A percentile compares a stretch with the other conserved stretches of the same genome.
Conservation (phyloP, 2,329 filamentous ascomycete species). For the Bimuria novae-zelandiae region DNA sequence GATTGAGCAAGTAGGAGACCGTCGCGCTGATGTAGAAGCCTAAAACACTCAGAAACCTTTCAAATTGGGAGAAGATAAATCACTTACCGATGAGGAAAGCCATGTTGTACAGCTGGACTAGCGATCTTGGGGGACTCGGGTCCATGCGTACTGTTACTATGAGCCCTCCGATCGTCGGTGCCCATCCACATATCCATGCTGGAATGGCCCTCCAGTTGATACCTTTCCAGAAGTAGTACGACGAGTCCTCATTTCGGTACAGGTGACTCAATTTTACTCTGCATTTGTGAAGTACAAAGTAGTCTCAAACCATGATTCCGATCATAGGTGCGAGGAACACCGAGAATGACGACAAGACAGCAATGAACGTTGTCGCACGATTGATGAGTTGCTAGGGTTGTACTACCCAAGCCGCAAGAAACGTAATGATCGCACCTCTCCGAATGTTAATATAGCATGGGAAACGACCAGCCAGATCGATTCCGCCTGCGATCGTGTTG, state of each 20-base stretch:
- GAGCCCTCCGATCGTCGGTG: conserved; percentile 50
- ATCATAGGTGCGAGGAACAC: conserved; percentile 49
- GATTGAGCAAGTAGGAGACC: conserved; percentile 43
- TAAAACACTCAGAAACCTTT: conserved; percentile 16
- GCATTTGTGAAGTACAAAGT: conserved; percentile 42
- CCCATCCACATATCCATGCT: conserved; percentile 52
- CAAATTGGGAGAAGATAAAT: neutral
- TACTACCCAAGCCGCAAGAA: conserved; percentile 41
- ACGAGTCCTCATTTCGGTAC: conserved; percentile 41
- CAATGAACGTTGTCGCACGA: conserved; percentile 41
- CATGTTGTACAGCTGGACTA: conserved; percentile 55
- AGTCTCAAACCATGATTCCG: conserved; percentile 48
- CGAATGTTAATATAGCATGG: conserved; percentile 43
- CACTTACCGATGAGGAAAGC: conserved; percentile 52
- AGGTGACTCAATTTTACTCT: conserved; percentile 45
- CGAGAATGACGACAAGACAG: conserved; percentile 50
- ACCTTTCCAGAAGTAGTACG: conserved; percentile 52
- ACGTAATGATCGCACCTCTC: conserved; percentile 43
- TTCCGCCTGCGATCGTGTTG: conserved; percentile 42
- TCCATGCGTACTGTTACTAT: conserved; percentile 44
- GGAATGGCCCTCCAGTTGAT: conserved; percentile 51
- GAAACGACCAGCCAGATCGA: conserved; percentile 43
- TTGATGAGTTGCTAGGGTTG: conserved; percentile 48
- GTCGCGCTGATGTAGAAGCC: conserved; percentile 48
- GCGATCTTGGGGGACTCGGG: conserved; percentile 38